These are phyloP conservation scores for Diaporthe australafricana DNA, from an alignment of 2,329 filamentous ascomycete genomes.

Conservation along the genomic window DNA sequence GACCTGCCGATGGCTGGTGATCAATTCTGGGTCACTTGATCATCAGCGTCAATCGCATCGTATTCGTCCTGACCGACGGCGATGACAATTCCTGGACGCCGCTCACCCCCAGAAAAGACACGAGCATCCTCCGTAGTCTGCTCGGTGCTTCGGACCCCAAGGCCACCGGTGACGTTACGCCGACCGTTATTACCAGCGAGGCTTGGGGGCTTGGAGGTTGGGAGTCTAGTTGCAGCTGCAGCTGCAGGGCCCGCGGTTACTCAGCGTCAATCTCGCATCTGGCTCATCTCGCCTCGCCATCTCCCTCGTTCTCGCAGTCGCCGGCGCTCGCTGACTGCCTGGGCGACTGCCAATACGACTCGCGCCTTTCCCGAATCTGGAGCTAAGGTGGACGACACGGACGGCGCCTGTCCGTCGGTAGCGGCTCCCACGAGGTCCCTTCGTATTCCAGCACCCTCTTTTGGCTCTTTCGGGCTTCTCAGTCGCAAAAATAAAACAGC, in stretches of 20 bases:
- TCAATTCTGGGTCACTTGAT: conserved; percentile 27
- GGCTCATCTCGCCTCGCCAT: conserved; percentile 23
- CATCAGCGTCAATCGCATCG: conserved; percentile 24
- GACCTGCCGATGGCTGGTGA: conserved; percentile 23
- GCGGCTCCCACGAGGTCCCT: conserved; percentile 9
- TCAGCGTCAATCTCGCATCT: conserved; percentile 26
- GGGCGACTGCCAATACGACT: conserved; percentile 9
- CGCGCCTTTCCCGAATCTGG: conserved; percentile 25
- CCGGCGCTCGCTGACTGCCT: conserved; percentile 22
- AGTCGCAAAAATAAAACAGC: neutral
- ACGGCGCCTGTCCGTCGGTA: conserved; percentile 24
- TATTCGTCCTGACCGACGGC: conserved; percentile 26
- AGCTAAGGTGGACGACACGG: neutral
- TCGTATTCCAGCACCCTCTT: conserved; percentile 18
- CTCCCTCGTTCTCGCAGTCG: conserved; percentile 2
- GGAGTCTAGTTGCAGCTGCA: too few species aligned
- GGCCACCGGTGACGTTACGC: neutral
- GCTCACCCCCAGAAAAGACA: conserved; percentile 16
- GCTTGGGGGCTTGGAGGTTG: neutral
- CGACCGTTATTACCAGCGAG: conserved; percentile 17
- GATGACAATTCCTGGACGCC: conserved; percentile 14
- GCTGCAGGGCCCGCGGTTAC: conserved; percentile 15
- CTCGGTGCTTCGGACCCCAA: neutral
- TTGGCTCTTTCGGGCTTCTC: neutral
- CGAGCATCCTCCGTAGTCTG: neutral